These are phyloP conservation scores for Inosperma sp. DNA, from an alignment of 768 basidiomycete species.

Conservation along the genomic window DNA sequence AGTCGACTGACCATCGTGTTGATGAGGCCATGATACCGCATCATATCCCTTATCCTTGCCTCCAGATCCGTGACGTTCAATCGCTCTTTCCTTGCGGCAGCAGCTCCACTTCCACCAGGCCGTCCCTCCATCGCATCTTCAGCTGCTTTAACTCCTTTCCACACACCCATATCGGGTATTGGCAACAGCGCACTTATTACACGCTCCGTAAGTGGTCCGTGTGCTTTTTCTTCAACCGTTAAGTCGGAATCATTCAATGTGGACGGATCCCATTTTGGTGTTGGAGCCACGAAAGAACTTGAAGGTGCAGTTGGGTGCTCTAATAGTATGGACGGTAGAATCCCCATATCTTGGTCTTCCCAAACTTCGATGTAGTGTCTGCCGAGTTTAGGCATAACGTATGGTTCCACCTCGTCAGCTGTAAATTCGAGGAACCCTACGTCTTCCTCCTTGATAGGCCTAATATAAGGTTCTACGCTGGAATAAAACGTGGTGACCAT, in stretches of 20 bases:
- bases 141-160: constrained; percentile 78
- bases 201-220: constrained; percentile 85
- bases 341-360: constrained; percentile 82
- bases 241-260: constrained; percentile 71
- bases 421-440: constrained; percentile 88
- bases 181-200: constrained; percentile 71
- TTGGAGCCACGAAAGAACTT: constrained; percentile 42
- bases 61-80: constrained; percentile 79
- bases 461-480: constrained; percentile 85
- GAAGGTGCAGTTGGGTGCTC: constrained; percentile 32
- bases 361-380: constrained; percentile 87
- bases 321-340: constrained; percentile 29
- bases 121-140: constrained; percentile 83
- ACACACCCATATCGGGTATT: constrained; percentile 55
- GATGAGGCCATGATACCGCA: constrained; percentile 71
- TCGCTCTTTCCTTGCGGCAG: constrained; percentile 68
- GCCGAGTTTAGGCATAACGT: constrained; percentile 78
- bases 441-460: constrained; percentile 91
- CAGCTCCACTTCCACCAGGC: constrained; percentile 74
- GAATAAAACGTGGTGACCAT: constrained; percentile 77
- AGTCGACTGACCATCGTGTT: constrained; percentile 55
- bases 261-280: constrained; percentile 79
- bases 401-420: constrained; percentile 88
- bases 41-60: constrained; percentile 66
- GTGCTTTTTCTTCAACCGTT: constrained; percentile 68